These are phyloP conservation scores for carrot (Daucus carota) DNA, from an alignment of 129 eudicot species.

Conservation along the genomic window DH1_v3.0 NC_030385.2:44810501-44811000, in stretches of 20 bases:
- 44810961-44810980: not conserved
- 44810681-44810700: not conserved
- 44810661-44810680: not conserved
- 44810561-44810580: constrained; percentile 64
- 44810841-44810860: constrained; percentile 48
- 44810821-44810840: constrained; percentile 77
- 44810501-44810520: constrained; percentile 4
- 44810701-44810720: not conserved
- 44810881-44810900: not conserved
- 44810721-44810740: not conserved
- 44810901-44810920: not conserved
- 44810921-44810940: not conserved
- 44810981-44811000: not conserved
- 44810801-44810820: constrained; percentile 88
- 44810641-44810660: constrained; percentile 44
- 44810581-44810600: constrained; percentile 75
- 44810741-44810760: constrained; percentile 93
- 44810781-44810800: constrained; percentile 68
- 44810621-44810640: constrained; percentile 85
- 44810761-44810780: constrained; percentile 66
- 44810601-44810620: constrained; percentile 63
- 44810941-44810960: not conserved
- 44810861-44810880: constrained; percentile 5
- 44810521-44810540: not conserved
- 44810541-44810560: not conserved